phyloP scores from a whole-genome alignment of 2,329 filamentous ascomycete genomes.

The Talaromyces amestolkiae region DNA sequence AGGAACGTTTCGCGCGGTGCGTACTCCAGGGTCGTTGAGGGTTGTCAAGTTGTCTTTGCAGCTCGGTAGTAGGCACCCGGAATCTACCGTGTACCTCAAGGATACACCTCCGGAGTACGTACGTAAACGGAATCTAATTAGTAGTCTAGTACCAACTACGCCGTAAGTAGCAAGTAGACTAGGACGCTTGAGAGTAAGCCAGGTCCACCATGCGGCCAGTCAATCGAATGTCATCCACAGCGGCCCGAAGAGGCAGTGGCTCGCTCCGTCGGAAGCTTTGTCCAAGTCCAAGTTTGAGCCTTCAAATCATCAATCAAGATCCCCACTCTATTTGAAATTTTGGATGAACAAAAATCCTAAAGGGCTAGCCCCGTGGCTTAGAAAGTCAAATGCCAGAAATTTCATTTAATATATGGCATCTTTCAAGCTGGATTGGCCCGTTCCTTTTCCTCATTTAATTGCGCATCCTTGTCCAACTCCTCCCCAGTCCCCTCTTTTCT shows the following conservation, averaged over 20 bases:
- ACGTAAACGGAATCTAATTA: background rate
- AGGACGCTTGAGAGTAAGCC: slow-evolving; percentile 2
- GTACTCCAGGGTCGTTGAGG: background rate
- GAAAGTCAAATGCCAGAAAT: slow-evolving; percentile 9
- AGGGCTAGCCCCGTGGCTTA: slow-evolving; percentile 5
- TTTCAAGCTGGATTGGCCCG: slow-evolving; percentile 8
- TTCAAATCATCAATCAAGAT: background rate
- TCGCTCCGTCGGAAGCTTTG: slow-evolving; percentile 17
- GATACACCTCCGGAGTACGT: background rate
- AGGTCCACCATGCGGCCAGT: slow-evolving; percentile 15
- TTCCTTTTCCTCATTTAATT: slow-evolving; percentile 1
- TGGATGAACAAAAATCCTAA: background rate
- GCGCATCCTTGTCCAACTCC: background rate
- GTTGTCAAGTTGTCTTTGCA: background rate
- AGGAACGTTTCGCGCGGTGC: background rate
- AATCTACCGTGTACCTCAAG: background rate
- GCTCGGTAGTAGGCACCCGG: background rate
- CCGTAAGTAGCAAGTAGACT: slow-evolving; percentile 1
- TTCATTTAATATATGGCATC: slow-evolving; percentile 1
- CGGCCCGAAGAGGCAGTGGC: slow-evolving; percentile 17
- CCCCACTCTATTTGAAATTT: background rate
- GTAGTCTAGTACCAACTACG: background rate
- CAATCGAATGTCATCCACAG: slow-evolving; percentile 8
- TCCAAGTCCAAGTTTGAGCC: slow-evolving; percentile 9
- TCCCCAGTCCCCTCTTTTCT: background rate